Evolutionary conservation across 164 flowering plant species (phyloP).

Genomic region (Macadamia tetraphylla): DNA sequence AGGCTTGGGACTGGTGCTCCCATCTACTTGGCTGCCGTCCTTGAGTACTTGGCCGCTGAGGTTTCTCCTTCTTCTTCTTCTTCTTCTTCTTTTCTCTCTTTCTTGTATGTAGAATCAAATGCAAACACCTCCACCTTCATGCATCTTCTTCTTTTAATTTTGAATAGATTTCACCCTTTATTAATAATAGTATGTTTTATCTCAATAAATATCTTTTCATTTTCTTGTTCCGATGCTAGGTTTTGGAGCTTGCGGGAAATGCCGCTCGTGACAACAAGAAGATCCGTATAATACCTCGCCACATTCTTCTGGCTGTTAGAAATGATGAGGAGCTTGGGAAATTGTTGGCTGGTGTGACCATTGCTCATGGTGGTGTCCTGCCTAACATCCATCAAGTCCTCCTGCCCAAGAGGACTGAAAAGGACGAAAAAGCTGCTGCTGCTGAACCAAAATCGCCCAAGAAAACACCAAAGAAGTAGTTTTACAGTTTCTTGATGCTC

Average conservation of each 20-base stretch:
- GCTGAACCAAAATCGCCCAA: constrained; percentile 16
- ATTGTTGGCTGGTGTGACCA: constrained; percentile 28
- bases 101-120: too few relatives aligned
- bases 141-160: not conserved
- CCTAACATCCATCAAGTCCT: constrained; percentile 32
- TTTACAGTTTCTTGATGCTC: too few relatives aligned
- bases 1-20: constrained; percentile 50
- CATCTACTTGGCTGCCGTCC: constrained; percentile 54
- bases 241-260: constrained; percentile 35
- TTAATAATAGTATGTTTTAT: not conserved
- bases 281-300: constrained; percentile 29
- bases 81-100: not conserved
- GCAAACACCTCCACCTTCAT: too few relatives aligned
- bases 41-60: constrained; percentile 61
- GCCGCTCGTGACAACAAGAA: constrained; percentile 44
- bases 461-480: constrained; percentile 1
- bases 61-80: constrained; percentile 14
- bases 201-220: not conserved
- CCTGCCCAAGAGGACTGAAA: constrained; percentile 25
- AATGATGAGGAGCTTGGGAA: constrained; percentile 36
- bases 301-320: constrained; percentile 30
- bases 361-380: constrained; percentile 29
- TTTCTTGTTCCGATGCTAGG: constrained; percentile 8
- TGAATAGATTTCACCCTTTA: too few relatives aligned
- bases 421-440: not conserved